Conservation (phyloP, 148 eudicot genomes). For the Oxyria digyna region DNA sequence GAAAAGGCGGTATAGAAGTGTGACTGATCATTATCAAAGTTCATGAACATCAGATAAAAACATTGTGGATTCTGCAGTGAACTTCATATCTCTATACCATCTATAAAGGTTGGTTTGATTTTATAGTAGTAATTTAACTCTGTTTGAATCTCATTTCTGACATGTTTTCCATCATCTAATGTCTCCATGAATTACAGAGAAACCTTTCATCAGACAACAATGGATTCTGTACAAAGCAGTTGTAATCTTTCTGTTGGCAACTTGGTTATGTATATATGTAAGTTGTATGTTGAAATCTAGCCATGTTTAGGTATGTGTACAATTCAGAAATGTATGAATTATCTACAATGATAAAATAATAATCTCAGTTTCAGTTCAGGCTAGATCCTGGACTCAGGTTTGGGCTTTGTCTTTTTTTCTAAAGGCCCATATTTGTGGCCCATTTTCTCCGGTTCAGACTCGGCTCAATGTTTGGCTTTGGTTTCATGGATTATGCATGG, state of each 20-base stretch:
- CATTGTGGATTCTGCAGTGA: neutral
- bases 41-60: conserved; percentile 6
- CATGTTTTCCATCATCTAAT: neutral
- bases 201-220: neutral
- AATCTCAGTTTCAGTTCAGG: neutral
- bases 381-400: too few species aligned
- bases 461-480: too few species aligned
- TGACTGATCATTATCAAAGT: conserved; percentile 26
- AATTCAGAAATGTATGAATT: neutral
- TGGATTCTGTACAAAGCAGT: neutral
- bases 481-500: too few species aligned
- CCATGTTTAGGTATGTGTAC: neutral
- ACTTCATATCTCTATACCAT: neutral
- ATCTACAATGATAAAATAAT: neutral
- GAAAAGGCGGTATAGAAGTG: conserved; percentile 66
- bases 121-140: neutral
- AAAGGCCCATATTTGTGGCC: too few species aligned
- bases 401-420: too few species aligned
- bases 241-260: neutral
- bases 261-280: neutral
- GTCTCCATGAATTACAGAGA: neutral
- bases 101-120: neutral
- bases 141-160: neutral
- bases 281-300: neutral
- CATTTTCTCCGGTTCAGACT: too few species aligned